Base-by-base conservation (phyloP, 768 basidiomycete genomes). In the Serendipita sp. region DNA sequence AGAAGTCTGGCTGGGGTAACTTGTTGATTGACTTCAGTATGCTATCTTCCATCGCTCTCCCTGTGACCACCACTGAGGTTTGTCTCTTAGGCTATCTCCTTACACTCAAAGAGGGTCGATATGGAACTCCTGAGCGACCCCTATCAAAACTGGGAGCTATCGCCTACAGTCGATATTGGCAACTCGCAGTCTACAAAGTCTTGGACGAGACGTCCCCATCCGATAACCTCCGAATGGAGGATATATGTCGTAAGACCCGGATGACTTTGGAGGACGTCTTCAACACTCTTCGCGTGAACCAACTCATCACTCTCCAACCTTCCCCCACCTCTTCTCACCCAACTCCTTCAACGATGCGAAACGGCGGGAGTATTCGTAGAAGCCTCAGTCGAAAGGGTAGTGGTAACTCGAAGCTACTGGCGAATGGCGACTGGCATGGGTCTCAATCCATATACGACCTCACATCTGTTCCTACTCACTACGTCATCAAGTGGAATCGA, bases 121-220 rank as follows among this genome's bases (percentile, higher is more conserved):
- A 83, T 11, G 96, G 96, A 22, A 91, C 94, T 4, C 96, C 96
- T 1, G 96, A 99, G 72, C 94, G 94, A 68, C 96, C 96, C 13
- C 81, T 99, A 13, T 97, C 93, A 44, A 86, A 82, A 42, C 80
- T 99, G 26, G 96, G 96, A 24, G 86, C 89, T 13, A 77, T 98
- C 61, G 89, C 91, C n/a, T 99, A 99, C 75, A 85, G 79, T 75
- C 89, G 85, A 66, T 98, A 98, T 71, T 98, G 96, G 95, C 90
- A 84, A 2, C 75, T 93, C 48, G 79, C 90, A 38, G 84, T 73
- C 75, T 88, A 61, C 76, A 77, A 42, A 79, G 77, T 14, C 81
- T 82, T 13, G 78, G 84, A 34, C 26, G 17, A 58, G 26, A 9
- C 24, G 11, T 28, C 24, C 26, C 53, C 53, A 33, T 14, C 42